Evolutionary conservation across 306 rosid genomes (phyloP), one percentile per base, ranked within the genome.

Genomic region (Prunus salicina): DNA sequence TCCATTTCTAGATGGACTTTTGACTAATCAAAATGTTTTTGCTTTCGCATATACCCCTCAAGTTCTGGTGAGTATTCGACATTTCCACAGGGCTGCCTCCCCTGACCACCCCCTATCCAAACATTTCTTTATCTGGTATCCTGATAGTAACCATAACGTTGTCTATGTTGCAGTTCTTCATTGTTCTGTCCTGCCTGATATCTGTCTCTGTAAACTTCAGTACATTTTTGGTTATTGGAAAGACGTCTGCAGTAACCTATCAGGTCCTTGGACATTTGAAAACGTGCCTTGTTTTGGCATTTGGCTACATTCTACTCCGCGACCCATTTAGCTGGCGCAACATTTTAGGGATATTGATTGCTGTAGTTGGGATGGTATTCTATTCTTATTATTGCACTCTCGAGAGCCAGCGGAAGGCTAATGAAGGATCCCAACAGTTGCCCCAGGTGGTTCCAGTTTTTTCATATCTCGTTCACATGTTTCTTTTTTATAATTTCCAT

Each of bases 191-290:
- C 67, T 95, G 99, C 90, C 86, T 92, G 53, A 89, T 95, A 80
- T 88, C 99, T 61, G 93, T 95, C 72, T 95, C 99, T 27, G 99
- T 95, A 72, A 95, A 95, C 83, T 95, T 95, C 76, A 95, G 99
- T 72, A 95, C 99, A 30, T 95, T 95, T 85, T 91, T 95, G 76
- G 99, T 95, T 19, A 92, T 94, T 80, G 98, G 98, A 76, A 94
- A 89, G 85, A 94, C 98, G 20, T 95, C 98, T 77, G 93, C 98
- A 8, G 98, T 95, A 51, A 95, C 98, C 71, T 95, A 95, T 87
- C 98, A 95, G 87, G 98, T 95, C 73, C 96, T 95, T 71, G 98
- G 98, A 75, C 97, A 95, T 85, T 83, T 95, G 79, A 95, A 95
- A 81, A 95, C 98, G 69, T 95, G 97, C 85, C 90, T 95, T 69